Conservation (phyloP, 2,329 filamentous ascomycete species). For the Ophiostoma novo-ulmi region DNA sequence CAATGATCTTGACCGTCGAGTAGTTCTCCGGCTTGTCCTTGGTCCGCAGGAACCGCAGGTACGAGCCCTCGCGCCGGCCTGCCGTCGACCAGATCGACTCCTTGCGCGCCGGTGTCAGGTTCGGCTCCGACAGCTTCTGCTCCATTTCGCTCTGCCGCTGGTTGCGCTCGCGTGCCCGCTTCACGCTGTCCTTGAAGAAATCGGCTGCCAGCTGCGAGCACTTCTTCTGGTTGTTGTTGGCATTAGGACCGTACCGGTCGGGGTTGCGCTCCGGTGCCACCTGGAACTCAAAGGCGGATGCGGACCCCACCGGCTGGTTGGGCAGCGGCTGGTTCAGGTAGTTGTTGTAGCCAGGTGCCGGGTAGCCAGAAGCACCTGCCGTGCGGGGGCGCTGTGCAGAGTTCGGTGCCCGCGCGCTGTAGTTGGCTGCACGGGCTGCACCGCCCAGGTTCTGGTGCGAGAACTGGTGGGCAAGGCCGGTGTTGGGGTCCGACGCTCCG, state of each 20-base stretch:
- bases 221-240: conserved; percentile 66
- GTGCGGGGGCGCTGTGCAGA: conserved; percentile 77
- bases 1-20: conserved; percentile 93
- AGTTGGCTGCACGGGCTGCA: conserved; percentile 59
- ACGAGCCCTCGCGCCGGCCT: conserved; percentile 83
- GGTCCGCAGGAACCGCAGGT: conserved; percentile 87
- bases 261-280: conserved; percentile 80
- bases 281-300: conserved; percentile 67
- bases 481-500: conserved; percentile 67
- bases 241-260: conserved; percentile 63
- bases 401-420: conserved; percentile 56
- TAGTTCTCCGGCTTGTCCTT: conserved; percentile 94
- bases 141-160: conserved; percentile 94
- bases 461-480: conserved; percentile 89
- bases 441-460: conserved; percentile 89
- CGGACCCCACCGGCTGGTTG: conserved; percentile 37
- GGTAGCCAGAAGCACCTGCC: conserved; percentile 62
- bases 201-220: conserved; percentile 69
- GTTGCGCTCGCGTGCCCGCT: conserved; percentile 90
- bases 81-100: conserved; percentile 80
- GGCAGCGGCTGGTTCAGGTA: conserved; percentile 68
- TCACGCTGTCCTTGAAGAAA: conserved; percentile 98
- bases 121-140: conserved; percentile 72
- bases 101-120: conserved; percentile 68
- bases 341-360: conserved; percentile 53